Evolutionary conservation across 2,329 filamentous ascomycete genomes (phyloP).

Genomic region (Aspergillus fumigatus): DNA sequence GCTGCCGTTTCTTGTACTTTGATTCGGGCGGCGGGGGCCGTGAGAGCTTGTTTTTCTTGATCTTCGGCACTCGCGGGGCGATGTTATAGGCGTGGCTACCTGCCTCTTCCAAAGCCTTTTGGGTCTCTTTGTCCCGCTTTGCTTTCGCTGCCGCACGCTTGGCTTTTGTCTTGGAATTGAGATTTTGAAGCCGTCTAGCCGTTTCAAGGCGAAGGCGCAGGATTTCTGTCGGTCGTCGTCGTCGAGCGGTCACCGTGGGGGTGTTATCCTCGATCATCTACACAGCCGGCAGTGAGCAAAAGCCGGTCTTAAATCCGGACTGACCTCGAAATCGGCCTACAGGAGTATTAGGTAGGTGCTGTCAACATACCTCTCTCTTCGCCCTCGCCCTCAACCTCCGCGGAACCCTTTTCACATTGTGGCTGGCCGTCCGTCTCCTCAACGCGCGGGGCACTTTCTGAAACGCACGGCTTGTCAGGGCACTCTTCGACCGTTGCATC

Average conservation of each 20-base stretch:
- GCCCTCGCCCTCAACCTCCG: slow-evolving; percentile 68
- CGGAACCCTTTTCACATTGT: slow-evolving; percentile 89
- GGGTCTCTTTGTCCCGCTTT: slow-evolving; percentile 30
- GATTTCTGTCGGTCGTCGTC: slow-evolving; percentile 42
- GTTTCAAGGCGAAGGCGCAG: slow-evolving; percentile 64
- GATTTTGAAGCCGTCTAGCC: slow-evolving; percentile 63
- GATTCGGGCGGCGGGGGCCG: slow-evolving; percentile 57
- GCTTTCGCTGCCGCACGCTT: slow-evolving; percentile 43
- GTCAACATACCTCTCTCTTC: slow-evolving; percentile 50
- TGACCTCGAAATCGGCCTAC: background rate
- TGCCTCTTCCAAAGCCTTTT: slow-evolving; percentile 16
- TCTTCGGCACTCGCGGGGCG: slow-evolving; percentile 53
- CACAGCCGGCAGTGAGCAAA: background rate
- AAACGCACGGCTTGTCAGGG: slow-evolving; percentile 68
- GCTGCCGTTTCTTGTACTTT: slow-evolving; percentile 80
- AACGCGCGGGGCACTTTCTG: slow-evolving; percentile 83
- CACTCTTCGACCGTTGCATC: slow-evolving; percentile 68
- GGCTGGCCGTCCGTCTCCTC: slow-evolving; percentile 83
- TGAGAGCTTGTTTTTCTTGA: slow-evolving; percentile 66
- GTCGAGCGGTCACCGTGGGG: slow-evolving; percentile 63
- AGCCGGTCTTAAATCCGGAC: background rate
- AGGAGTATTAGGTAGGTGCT: background rate
- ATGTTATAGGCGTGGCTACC: slow-evolving; percentile 32
- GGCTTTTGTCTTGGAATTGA: slow-evolving; percentile 47
- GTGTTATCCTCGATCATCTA: slow-evolving; percentile 91